Evolutionary conservation across 2,329 filamentous ascomycete genomes (phyloP).

Genomic region (Colletotrichum gloeosporioides): DNA sequence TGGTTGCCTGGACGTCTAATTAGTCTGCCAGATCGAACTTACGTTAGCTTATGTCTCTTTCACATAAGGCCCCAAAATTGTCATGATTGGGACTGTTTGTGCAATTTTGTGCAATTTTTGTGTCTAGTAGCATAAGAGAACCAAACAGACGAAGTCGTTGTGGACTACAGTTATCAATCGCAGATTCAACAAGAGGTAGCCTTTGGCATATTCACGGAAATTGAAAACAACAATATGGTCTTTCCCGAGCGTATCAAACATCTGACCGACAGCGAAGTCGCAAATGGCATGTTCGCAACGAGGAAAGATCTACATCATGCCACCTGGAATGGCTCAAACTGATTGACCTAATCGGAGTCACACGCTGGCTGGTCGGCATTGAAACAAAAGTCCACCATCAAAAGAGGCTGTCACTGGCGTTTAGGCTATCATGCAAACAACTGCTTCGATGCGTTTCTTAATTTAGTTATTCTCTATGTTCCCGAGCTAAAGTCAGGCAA

Average conservation of each 20-base stretch:
- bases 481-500: background rate
- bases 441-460: too few relatives aligned
- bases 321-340: background rate
- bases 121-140: too few relatives aligned
- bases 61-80: background rate
- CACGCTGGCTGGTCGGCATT: background rate
- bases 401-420: background rate
- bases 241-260: background rate
- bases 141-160: background rate
- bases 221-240: background rate
- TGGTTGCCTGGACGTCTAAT: background rate
- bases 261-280: background rate
- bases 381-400: background rate
- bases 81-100: background rate
- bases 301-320: background rate
- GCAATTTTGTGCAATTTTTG: background rate
- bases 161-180: background rate
- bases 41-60: background rate
- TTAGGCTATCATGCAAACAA: background rate
- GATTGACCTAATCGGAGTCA: background rate
- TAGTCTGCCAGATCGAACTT: background rate
- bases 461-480: background rate
- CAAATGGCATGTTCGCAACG: background rate
- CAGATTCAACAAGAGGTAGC: too few relatives aligned
- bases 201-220: background rate